These are phyloP conservation scores for Coniochaeta sp. DNA, from an alignment of 2,329 filamentous ascomycete genomes.

Conservation along the genomic window DNA sequence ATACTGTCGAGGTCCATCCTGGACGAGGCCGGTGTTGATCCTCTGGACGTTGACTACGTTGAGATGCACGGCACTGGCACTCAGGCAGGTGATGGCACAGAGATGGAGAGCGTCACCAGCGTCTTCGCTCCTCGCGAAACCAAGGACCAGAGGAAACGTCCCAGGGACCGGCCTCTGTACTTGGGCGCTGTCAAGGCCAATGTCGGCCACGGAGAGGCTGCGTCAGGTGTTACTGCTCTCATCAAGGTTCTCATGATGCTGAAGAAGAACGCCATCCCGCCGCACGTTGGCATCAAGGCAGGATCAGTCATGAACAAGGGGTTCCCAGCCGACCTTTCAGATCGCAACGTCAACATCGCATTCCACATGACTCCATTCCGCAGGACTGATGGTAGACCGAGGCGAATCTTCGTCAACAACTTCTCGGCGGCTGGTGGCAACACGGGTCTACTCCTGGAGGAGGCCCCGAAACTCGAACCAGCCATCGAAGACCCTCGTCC, in stretches of 20 bases:
- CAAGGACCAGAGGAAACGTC: constrained; percentile 33
- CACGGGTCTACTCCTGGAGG: constrained; percentile 59
- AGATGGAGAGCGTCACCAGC: constrained; percentile 69
- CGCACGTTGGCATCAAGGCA: constrained; percentile 61
- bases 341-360: constrained; percentile 54
- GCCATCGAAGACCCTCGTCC: constrained; percentile 40
- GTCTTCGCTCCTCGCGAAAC: constrained; percentile 35
- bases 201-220: constrained; percentile 55
- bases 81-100: constrained; percentile 74
- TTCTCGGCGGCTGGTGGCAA: constrained; percentile 68
- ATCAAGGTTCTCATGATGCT: constrained; percentile 61
- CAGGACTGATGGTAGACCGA: constrained; percentile 38
- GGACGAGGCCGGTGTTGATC: constrained; percentile 65
- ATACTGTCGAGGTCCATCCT: constrained; percentile 64
- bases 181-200: constrained; percentile 60
- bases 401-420: constrained; percentile 56
- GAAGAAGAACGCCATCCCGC: constrained; percentile 55
- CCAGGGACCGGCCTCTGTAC: constrained; percentile 45
- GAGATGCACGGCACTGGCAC: constrained; percentile 90
- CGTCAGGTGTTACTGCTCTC: constrained; percentile 54
- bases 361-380: constrained; percentile 43
- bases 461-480: constrained; percentile 36
- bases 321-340: constrained; percentile 48
- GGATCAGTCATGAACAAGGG: constrained; percentile 47
- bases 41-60: constrained; percentile 72